Percentiles rank a stretch among this genome's conserved stretches.
phyloP scores from a whole-genome alignment of 352 stramenopile genomes.

The Phytopythium montanum region DNA sequence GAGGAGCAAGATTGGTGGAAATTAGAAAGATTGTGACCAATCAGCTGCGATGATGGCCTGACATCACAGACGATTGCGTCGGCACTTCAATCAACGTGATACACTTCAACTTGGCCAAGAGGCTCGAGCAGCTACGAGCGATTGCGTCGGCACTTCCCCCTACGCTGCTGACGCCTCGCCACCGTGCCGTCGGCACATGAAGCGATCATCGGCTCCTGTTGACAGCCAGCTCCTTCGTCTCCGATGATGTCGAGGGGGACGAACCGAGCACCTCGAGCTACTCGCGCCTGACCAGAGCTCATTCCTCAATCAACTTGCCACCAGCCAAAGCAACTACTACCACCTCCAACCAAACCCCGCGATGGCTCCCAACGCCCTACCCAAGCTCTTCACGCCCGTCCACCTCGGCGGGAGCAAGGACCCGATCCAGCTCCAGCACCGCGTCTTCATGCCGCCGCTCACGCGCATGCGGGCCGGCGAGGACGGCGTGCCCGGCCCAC shows the following conservation, averaged over 20 bases:
- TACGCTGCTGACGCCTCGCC: background rate
- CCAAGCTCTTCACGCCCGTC: constrained; percentile 35
- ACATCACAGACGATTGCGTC: constrained; percentile 3
- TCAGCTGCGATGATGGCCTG: too few relatives aligned
- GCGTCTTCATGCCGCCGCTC: constrained; percentile 26
- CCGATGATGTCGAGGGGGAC: background rate
- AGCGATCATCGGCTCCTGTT: too few relatives aligned
- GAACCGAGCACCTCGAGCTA: background rate
- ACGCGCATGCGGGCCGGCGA: constrained; percentile 9
- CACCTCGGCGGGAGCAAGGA: constrained; percentile 18
- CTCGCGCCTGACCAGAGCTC: background rate
- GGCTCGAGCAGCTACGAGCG: background rate
- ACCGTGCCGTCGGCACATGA: too few relatives aligned
- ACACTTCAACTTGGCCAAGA: background rate
- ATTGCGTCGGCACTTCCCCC: background rate
- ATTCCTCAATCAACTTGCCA: background rate
- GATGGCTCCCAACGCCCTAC: background rate
- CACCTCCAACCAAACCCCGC: background rate
- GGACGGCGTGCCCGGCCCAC: constrained; percentile 2
- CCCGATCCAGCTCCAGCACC: constrained; percentile 27
- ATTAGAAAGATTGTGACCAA: too few relatives aligned
- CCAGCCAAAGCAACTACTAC: background rate
- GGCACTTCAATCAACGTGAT: constrained; percentile 1
- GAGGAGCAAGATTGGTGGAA: too few relatives aligned
- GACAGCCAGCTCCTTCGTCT: background rate